Conservation (phyloP, 164 flowering plant species). For the Piper betle region DNA sequence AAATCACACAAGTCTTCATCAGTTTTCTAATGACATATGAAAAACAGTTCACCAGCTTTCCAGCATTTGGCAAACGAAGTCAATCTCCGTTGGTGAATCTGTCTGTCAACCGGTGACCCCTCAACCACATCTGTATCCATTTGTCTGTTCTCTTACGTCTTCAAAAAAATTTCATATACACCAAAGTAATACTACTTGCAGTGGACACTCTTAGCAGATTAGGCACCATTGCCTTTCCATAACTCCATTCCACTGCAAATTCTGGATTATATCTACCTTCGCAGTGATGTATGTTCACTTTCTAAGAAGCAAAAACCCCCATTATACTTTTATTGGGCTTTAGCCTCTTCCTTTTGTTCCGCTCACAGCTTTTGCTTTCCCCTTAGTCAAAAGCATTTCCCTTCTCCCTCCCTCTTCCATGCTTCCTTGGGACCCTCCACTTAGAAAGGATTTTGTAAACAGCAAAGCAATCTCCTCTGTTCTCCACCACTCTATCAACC, state of each 20-base stretch:
- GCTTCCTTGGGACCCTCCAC: conserved; percentile 1
- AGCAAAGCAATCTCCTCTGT: not conserved
- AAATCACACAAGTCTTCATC: too few relatives aligned
- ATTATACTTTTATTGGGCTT: not conserved
- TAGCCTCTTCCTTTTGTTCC: not conserved
- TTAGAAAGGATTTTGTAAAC: not conserved
- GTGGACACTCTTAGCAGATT: too few relatives aligned
- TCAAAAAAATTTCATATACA: too few relatives aligned
- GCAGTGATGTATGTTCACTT: not conserved
- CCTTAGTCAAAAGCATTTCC: conserved; percentile 2
- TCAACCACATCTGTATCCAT: too few relatives aligned
- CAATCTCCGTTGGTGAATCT: too few relatives aligned
- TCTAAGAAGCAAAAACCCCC: not conserved
- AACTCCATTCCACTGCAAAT: not conserved
- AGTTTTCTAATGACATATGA: too few relatives aligned
- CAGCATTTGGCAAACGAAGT: too few relatives aligned
- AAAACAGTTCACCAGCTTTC: too few relatives aligned
- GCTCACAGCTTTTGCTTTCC: not conserved
- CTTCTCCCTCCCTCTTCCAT: not conserved
- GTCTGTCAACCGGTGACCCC: too few relatives aligned
- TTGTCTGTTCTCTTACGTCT: too few relatives aligned
- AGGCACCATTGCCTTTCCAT: not conserved
- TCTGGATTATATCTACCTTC: not conserved
- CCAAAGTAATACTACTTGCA: too few relatives aligned
- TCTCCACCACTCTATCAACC: not conserved